phyloP scores from a whole-genome alignment of 139 green algal genomes.

The Gonium pectorale region DNA sequence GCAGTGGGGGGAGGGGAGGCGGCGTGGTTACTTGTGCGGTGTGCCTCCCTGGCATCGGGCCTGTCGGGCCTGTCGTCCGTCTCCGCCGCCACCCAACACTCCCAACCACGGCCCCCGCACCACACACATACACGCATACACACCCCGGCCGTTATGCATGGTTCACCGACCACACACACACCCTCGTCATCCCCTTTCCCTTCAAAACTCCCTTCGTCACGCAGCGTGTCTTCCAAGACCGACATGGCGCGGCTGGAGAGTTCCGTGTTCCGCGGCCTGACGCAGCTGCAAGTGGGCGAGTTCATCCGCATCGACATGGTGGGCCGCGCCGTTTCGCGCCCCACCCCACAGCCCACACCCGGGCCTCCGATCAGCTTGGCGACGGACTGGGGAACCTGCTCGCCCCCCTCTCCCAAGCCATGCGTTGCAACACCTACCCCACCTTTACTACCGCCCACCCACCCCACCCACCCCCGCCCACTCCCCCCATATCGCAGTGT shows the following conservation, averaged over 20 bases:
- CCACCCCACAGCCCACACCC: too few species aligned
- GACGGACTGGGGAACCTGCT: background rate
- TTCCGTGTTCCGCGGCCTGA: background rate
- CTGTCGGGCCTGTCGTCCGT: too few species aligned
- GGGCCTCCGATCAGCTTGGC: background rate
- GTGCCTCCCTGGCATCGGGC: too few species aligned
- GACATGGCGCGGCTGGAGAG: background rate
- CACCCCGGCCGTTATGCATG: background rate
- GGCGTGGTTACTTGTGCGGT: too few species aligned
- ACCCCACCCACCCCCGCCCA: background rate
- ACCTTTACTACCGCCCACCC: background rate
- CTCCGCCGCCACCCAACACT: too few species aligned
- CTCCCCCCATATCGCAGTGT: background rate
- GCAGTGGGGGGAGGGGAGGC: too few species aligned
- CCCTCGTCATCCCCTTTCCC: background rate
- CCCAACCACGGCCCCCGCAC: too few species aligned
- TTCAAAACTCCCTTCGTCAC: background rate
- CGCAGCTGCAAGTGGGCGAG: background rate
- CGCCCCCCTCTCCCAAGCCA: background rate
- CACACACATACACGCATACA: background rate
- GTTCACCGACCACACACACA: background rate
- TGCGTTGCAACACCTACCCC: background rate
- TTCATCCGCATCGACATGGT: slow-evolving; percentile 12
- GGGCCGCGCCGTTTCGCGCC: background rate
- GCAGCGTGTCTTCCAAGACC: background rate